Evolutionary conservation across 768 basidiomycete species (phyloP), one percentile per base, ranked within the genome.

Genomic region (Naematelia aurantialba): DNA sequence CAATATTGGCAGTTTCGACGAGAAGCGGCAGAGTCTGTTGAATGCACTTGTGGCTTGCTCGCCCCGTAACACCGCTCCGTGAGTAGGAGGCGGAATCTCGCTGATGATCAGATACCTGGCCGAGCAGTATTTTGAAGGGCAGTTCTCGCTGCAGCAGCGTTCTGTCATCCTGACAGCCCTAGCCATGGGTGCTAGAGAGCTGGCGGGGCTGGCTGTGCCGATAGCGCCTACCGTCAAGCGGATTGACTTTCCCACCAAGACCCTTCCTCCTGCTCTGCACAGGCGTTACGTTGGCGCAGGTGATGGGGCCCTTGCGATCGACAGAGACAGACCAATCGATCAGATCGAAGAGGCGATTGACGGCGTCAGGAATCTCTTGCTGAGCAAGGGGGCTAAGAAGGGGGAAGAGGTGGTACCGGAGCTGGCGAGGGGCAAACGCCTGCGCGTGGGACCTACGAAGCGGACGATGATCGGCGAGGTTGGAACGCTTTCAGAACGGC

Each of bases 51-150:
- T 96, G 1, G 81, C 82, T 2, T 91, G 88, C 60, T 85, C 84
- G 59, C 96, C 96, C 1, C 79, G 79, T 25, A 85, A 85, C 55
- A 85, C 87, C 44, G 86, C 91, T 0, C 87, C 86, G 93, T 98
- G 73, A 69, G 91, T 83, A 31, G 4, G 21, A 5, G 4, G 29
- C 39, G 2, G 12, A n/a, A 0, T 5, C 27, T 29, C 4, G 11
- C 39, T 58, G 29, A 62, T 31, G 5, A 31, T 10, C 70, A 96
- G 93, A 2, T 82, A 84, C 30, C 80, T 97, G 10, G 85, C 90
- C 53, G 91, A 94, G 73, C 89, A 96, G 70, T 93, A 91, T 77
- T 99, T 98, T 80, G 86, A 86, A 66, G 89, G 88, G 49, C 90
- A 94, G 63, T 96, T 94, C 76, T 93, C 96, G 0, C 83, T 84